Evolutionary conservation across 306 rosid genomes (phyloP).

Genomic region (Trifolium dubium): DNA sequence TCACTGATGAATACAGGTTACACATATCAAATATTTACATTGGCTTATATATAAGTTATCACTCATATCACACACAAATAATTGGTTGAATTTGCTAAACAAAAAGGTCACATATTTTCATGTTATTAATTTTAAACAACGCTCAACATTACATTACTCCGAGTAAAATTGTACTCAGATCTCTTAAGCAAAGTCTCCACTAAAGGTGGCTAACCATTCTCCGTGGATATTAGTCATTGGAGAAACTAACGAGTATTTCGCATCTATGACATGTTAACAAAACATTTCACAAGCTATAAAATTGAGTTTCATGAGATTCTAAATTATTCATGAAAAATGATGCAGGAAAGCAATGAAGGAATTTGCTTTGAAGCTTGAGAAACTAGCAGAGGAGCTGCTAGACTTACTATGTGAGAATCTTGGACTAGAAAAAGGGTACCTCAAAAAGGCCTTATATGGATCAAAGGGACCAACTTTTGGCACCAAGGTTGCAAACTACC

Average conservation of each 20-base stretch:
- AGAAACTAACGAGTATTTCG: not conserved
- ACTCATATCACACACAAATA: not conserved
- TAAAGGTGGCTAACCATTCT: not conserved
- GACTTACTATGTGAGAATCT: slow-evolving; percentile 34
- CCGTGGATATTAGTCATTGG: not conserved
- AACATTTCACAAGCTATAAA: not conserved
- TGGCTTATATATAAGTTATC: not conserved
- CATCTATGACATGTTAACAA: not conserved
- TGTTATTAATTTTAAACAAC: not conserved
- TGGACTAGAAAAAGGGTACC: slow-evolving; percentile 24
- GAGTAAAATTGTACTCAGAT: not conserved
- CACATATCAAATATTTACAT: not conserved
- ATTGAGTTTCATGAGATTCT: slow-evolving; percentile 8
- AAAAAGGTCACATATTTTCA: not conserved
- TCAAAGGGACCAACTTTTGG: slow-evolving; percentile 39
- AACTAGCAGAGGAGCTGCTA: slow-evolving; percentile 33
- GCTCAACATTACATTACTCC: not conserved
- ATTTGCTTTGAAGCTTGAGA: slow-evolving; percentile 37
- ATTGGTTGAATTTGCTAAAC: not conserved
- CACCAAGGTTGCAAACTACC: slow-evolving; percentile 36
- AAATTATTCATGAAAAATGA: not conserved
- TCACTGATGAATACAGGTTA: slow-evolving; percentile 67
- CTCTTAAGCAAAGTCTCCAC: not conserved
- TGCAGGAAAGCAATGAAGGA: slow-evolving; percentile 40
- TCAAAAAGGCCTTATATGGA: slow-evolving; percentile 30